Conservation (phyloP, 257 asterid species). For the Solanum rostratum region DNA sequence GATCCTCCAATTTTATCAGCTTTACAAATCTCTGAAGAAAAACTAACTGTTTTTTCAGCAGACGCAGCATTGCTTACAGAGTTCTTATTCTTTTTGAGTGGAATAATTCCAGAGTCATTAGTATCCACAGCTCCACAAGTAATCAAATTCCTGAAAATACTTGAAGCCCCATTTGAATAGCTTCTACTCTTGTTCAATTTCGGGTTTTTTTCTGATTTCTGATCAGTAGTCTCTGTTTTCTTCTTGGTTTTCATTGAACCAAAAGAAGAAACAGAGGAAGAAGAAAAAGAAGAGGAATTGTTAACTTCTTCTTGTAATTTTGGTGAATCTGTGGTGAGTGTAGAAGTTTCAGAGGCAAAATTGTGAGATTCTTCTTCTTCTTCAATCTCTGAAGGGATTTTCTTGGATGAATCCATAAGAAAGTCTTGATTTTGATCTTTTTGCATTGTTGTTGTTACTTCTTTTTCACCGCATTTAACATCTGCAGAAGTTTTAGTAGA, state of each 20-base stretch:
- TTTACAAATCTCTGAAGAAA: conserved; percentile 21
- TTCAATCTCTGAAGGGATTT: conserved; percentile 46
- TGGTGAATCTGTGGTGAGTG: conserved; percentile 41
- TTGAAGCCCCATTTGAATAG: conserved; percentile 25
- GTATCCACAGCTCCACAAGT: conserved; percentile 62
- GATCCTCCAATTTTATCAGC: conserved; percentile 53
- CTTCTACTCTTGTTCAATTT: conserved; percentile 31
- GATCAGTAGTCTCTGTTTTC: conserved; percentile 6
- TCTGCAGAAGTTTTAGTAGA: no score
- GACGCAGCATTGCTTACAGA: background rate
- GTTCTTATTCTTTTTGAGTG: conserved; percentile 7
- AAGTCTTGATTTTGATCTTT: conserved; percentile 21
- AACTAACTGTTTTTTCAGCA: background rate
- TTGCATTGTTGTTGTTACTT: conserved; percentile 9
- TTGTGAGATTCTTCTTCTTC: conserved; percentile 31
- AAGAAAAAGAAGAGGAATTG: conserved; percentile 6
- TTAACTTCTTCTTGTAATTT: conserved; percentile 19
- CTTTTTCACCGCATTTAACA: conserved; percentile 6
- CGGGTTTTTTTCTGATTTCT: background rate
- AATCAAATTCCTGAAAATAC: conserved; percentile 48
- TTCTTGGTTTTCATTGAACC: conserved; percentile 8
- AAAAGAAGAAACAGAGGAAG: background rate
- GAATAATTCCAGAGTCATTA: conserved; percentile 41
- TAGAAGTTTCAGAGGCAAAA: conserved; percentile 26
- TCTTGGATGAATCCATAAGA: conserved; percentile 18